Evolutionary conservation across 2,329 filamentous ascomycete species (phyloP).

Genomic region (Fusarium dlaminii): DNA sequence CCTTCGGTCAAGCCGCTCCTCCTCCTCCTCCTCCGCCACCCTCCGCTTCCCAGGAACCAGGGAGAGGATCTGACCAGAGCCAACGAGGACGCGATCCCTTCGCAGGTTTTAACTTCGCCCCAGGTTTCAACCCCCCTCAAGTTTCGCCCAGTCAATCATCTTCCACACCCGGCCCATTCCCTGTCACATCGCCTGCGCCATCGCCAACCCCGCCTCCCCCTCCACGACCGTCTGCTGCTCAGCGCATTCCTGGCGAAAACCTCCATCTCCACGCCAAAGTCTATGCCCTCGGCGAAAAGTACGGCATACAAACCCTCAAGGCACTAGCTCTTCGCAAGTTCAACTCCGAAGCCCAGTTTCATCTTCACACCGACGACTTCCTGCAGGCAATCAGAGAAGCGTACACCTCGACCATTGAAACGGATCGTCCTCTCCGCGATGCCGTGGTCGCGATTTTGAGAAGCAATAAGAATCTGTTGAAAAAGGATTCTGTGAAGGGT

Average conservation of each 20-base stretch:
- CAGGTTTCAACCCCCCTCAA: fast-evolving
- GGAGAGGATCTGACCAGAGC: fast-evolving
- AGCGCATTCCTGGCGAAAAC: fast-evolving
- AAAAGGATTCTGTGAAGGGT: not conserved
- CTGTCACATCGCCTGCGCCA: not conserved
- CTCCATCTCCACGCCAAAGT: not conserved
- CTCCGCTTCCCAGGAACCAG: fast-evolving
- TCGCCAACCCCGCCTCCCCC: not conserved
- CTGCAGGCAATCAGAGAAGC: fast-evolving
- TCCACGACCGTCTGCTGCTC: not conserved
- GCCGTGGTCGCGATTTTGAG: not conserved
- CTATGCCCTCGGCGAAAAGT: not conserved
- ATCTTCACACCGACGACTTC: not conserved
- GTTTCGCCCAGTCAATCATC: not conserved
- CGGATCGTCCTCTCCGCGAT: not conserved
- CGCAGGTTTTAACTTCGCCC: fast-evolving
- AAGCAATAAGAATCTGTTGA: fast-evolving
- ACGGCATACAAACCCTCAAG: not conserved
- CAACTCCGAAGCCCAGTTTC: fast-evolving
- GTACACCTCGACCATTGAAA: not conserved
- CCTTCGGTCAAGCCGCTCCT: fast-evolving
- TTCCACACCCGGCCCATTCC: fast-evolving
- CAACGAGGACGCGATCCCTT: fast-evolving
- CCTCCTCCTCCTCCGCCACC: not conserved
- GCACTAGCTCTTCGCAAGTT: fast-evolving